Evolutionary conservation across 192 early-diverging fungal genomes (phyloP).

Genomic region (Kappamyces sp.): DNA sequence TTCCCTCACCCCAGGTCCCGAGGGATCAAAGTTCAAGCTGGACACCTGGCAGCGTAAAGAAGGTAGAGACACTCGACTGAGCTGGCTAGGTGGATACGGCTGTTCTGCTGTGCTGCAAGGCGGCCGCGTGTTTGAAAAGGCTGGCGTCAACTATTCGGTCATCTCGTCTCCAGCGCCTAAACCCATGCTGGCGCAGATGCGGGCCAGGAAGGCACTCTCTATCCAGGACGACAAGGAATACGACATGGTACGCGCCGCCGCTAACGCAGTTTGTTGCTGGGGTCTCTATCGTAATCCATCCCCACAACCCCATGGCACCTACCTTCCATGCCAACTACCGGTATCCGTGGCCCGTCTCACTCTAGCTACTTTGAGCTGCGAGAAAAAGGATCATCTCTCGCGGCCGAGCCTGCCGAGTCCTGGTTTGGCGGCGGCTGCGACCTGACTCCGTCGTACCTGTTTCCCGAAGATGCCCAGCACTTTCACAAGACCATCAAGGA

Average conservation of each 20-base stretch:
- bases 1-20: not conserved
- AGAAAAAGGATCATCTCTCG: conserved; percentile 44
- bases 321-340: conserved; percentile 97
- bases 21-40: conserved; percentile 53
- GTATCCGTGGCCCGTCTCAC: too few relatives aligned
- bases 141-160: conserved; percentile 89
- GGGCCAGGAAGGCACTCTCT: conserved; percentile 54
- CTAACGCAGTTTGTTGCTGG: conserved; percentile 56
- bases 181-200: conserved; percentile 89
- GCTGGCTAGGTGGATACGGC: conserved; percentile 69
- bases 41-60: conserved; percentile 84
- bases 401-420: conserved; percentile 59
- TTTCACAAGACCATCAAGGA: conserved; percentile 89
- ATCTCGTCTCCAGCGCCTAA: conserved; percentile 55
- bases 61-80: not conserved
- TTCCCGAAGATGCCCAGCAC: conserved; percentile 83
- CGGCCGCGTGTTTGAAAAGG: conserved; percentile 93
- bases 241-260: conserved; percentile 76
- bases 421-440: conserved; percentile 99
- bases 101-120: conserved; percentile 87
- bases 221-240: conserved; percentile 42
- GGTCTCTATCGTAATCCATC: conserved; percentile 74
- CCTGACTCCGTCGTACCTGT: conserved; percentile 87
- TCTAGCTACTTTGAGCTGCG: conserved; percentile 78
- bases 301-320: conserved; percentile 92